Conservation (phyloP, 495 filamentous ascomycete genomes). For the Lepidopterella palustris region DNA sequence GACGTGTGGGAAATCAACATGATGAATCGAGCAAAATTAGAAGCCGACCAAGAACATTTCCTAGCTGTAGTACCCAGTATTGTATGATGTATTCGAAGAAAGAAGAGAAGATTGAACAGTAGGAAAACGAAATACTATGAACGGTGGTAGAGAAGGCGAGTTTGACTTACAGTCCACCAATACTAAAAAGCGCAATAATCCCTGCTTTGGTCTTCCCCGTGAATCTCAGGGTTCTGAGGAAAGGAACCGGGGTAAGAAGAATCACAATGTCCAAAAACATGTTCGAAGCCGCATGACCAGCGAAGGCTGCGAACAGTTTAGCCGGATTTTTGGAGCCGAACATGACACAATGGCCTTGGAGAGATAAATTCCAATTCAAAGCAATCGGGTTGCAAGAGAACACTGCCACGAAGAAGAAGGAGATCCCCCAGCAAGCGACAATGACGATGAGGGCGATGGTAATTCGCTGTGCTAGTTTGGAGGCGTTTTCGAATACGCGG, state of each 20-base stretch:
- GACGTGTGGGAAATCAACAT: not conserved
- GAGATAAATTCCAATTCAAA: constrained; percentile 20
- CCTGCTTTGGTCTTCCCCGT: constrained; percentile 10
- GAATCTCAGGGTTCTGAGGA: constrained; percentile 14
- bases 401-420: constrained; percentile 19
- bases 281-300: constrained; percentile 16
- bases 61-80: not conserved
- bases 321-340: constrained; percentile 21
- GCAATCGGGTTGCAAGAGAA: constrained; percentile 21
- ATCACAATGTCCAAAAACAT: constrained; percentile 22
- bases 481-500: constrained; percentile 19
- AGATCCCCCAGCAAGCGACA: constrained; percentile 11
- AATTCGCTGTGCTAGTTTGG: not conserved
- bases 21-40: too few species aligned
- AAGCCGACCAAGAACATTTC: too few species aligned
- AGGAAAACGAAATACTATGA: not conserved
- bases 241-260: constrained; percentile 14
- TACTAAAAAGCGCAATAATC: constrained; percentile 12
- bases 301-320: constrained; percentile 13
- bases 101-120: not conserved
- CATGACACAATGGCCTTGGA: constrained; percentile 11
- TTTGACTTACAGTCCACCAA: constrained; percentile 22
- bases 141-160: not conserved
- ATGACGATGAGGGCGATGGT: constrained; percentile 9
- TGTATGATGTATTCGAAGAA: not conserved